Conservation (phyloP, 208 protist genomes). For the Leishmania braziliensis region DNA sequence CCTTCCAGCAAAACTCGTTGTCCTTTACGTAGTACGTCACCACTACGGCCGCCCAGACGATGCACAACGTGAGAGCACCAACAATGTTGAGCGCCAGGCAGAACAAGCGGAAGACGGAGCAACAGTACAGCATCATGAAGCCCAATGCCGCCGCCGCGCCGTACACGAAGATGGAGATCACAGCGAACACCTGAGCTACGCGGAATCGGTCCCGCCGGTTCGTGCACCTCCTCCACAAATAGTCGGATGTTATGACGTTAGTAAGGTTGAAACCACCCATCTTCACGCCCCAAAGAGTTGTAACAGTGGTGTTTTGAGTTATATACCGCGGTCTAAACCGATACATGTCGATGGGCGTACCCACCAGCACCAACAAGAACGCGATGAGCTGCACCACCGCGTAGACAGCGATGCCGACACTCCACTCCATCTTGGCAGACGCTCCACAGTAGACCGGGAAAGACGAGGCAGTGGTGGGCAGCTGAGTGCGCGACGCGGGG, state of each 20-base stretch:
- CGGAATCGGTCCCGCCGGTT: slow-evolving; percentile 36
- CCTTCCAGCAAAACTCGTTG: background rate
- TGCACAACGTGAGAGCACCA: slow-evolving; percentile 13
- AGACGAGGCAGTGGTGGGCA: background rate
- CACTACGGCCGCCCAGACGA: slow-evolving; percentile 45
- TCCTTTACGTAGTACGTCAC: slow-evolving; percentile 22
- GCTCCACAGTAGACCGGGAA: background rate
- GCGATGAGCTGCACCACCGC: slow-evolving; percentile 41
- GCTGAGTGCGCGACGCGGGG: background rate
- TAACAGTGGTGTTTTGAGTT: slow-evolving; percentile 3
- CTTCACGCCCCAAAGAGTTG: slow-evolving; percentile 49
- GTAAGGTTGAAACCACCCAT: slow-evolving; percentile 39
- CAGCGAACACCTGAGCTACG: slow-evolving; percentile 38
- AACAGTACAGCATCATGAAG: slow-evolving; percentile 44
- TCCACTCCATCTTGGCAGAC: slow-evolving; percentile 1
- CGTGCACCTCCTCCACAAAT: slow-evolving; percentile 38
- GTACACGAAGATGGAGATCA: slow-evolving; percentile 33
- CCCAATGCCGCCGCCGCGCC: slow-evolving; percentile 18
- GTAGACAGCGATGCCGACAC: slow-evolving; percentile 54
- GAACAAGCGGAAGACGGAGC: slow-evolving; percentile 32
- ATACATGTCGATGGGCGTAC: slow-evolving; percentile 57
- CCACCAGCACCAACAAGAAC: slow-evolving; percentile 52
- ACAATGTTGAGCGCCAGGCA: slow-evolving; percentile 39
- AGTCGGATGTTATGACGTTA: background rate
- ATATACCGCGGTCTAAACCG: background rate